Conservation (phyloP, 1,284 basidiomycete species). For the Melampsora larici-populina region DNA sequence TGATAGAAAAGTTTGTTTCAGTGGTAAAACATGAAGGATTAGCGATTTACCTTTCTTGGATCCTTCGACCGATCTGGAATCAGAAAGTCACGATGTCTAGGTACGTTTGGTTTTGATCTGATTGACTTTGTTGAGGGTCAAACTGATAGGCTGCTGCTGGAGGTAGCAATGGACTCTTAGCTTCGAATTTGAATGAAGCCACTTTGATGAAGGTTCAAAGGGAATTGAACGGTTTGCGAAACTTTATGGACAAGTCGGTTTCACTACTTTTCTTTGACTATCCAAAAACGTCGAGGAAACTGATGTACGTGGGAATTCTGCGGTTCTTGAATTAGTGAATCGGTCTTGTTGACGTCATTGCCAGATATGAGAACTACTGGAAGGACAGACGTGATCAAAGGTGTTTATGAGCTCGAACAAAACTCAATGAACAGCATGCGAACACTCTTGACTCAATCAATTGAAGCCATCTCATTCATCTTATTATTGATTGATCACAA, state of each 20-base stretch:
- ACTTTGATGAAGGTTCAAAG: conserved; percentile 32
- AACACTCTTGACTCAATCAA: conserved; percentile 71
- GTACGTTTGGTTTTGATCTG: conserved; percentile 55
- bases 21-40: conserved; percentile 85
- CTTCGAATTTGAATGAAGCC: conserved; percentile 60
- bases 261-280: background rate
- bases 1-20: conserved; percentile 72
- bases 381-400: conserved; percentile 32
- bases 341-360: conserved; percentile 44
- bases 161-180: conserved; percentile 6
- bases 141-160: background rate
- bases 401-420: conserved; percentile 65
- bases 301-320: background rate
- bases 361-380: conserved; percentile 39
- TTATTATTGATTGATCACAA: conserved; percentile 87
- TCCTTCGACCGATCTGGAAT: conserved; percentile 84
- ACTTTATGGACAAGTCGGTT: conserved; percentile 40
- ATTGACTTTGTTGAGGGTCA: conserved; percentile 44
- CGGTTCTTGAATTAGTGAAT: conserved; percentile 29
- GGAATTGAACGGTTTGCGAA: conserved; percentile 19
- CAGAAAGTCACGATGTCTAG: conserved; percentile 66
- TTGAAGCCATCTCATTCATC: conserved; percentile 89
- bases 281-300: too few species aligned
- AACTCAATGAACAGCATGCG: conserved; percentile 70
- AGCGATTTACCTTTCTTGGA: conserved; percentile 76